A percentile compares a stretch with the other conserved stretches of the same genome.
phyloP scores from a whole-genome alignment of 1,284 basidiomycete species.

The Pseudozyma sp. region DNA sequence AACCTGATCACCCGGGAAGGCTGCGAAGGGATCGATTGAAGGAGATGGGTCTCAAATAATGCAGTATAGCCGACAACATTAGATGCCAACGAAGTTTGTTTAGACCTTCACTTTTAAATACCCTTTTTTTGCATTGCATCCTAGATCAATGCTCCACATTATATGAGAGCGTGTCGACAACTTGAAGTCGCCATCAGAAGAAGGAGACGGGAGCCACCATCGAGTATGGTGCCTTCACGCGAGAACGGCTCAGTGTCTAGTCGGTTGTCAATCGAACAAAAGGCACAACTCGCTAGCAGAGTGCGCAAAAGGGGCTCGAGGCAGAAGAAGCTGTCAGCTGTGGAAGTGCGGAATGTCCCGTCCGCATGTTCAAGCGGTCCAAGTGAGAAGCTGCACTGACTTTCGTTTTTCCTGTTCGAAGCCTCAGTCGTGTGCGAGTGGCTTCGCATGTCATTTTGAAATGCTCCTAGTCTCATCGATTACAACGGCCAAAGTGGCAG shows the following conservation, averaged over 20 bases:
- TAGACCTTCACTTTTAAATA: too few species aligned
- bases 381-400: neutral
- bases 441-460: constrained; percentile 14
- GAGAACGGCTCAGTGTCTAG: too few species aligned
- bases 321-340: neutral
- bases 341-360: constrained; percentile 13
- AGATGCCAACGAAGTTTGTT: neutral
- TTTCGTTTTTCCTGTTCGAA: neutral
- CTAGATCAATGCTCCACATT: too few species aligned
- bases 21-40: constrained; percentile 23
- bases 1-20: constrained; percentile 47
- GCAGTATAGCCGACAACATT: neutral
- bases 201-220: too few species aligned
- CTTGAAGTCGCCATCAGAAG: too few species aligned
- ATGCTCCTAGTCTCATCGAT: constrained; percentile 18
- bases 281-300: too few species aligned
- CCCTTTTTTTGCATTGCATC: too few species aligned
- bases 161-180: too few species aligned
- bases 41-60: constrained; percentile 41
- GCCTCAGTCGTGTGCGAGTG: constrained; percentile 30
- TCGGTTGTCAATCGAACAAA: too few species aligned
- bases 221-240: too few species aligned
- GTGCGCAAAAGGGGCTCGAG: too few species aligned
- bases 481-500: constrained; percentile 7
- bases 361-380: constrained; percentile 6